These are phyloP conservation scores for Pseudozyma sp. DNA, from an alignment of 1,284 basidiomycete species.

Conservation along the genomic window DNA sequence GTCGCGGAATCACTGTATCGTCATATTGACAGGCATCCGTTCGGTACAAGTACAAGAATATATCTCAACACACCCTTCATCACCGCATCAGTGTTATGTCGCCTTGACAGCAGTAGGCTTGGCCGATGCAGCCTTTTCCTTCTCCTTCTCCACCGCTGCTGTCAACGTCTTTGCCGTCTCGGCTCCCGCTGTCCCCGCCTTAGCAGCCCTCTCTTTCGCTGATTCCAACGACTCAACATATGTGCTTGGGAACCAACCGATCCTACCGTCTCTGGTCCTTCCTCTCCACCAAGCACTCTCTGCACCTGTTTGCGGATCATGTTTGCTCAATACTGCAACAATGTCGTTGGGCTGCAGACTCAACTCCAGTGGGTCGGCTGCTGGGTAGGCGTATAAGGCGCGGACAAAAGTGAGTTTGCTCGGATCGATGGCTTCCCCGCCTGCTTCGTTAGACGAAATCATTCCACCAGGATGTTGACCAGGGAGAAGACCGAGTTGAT, in stretches of 20 bases:
- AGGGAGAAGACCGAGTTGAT: slow-evolving; percentile 73
- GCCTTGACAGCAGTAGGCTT: slow-evolving; percentile 42
- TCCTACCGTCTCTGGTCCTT: slow-evolving; percentile 88
- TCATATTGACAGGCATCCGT: no score
- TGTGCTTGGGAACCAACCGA: slow-evolving; percentile 94
- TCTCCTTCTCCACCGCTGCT: slow-evolving; percentile 6
- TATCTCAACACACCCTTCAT: not conserved
- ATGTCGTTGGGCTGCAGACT: slow-evolving; percentile 89
- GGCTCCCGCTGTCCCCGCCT: slow-evolving; percentile 15
- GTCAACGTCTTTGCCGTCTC: slow-evolving; percentile 4
- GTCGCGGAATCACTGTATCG: not conserved
- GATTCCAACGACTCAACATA: slow-evolving; percentile 68
- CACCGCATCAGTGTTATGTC: slow-evolving; percentile 7
- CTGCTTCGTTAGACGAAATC: slow-evolving; percentile 50
- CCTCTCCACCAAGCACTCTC: slow-evolving; percentile 96
- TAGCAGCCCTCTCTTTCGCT: slow-evolving; percentile 61
- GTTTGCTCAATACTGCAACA: slow-evolving; percentile 86
- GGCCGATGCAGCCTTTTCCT: slow-evolving; percentile 25
- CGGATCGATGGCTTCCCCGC: slow-evolving; percentile 71
- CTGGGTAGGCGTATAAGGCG: slow-evolving; percentile 81
- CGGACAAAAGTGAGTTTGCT: slow-evolving; percentile 84
- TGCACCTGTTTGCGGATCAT: slow-evolving; percentile 73
- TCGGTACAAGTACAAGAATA: slow-evolving; percentile 22
- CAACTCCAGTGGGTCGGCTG: slow-evolving; percentile 78
- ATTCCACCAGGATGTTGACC: slow-evolving; percentile 73